Evolutionary conservation across 345 rosid species (phyloP).

Genomic region (Erucastrum elatum): DNA sequence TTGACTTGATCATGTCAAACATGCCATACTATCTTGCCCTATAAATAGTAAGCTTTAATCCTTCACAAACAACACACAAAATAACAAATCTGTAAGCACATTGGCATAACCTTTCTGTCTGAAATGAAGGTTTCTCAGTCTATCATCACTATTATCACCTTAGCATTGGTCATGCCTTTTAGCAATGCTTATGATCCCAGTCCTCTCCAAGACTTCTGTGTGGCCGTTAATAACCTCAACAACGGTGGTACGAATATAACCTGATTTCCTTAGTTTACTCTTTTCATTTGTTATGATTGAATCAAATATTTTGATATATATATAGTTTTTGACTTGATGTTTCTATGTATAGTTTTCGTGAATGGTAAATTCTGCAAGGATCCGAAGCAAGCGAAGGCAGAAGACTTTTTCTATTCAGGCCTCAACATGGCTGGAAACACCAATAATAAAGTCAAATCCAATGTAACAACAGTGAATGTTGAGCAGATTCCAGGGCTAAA

Average conservation of each 20-base stretch:
- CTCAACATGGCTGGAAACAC: constrained; percentile 27
- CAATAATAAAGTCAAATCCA: constrained; percentile 25
- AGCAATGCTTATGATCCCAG: constrained; percentile 26
- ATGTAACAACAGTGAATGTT: constrained; percentile 32
- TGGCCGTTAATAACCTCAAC: constrained; percentile 15
- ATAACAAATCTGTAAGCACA: not conserved
- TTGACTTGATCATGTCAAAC: constrained; percentile 22
- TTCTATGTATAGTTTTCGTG: constrained; percentile 29
- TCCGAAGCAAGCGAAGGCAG: constrained; percentile 21
- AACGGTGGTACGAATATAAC: constrained; percentile 23
- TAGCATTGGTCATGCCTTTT: constrained; percentile 6
- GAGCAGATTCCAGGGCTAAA: constrained; percentile 43
- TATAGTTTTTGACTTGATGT: not conserved
- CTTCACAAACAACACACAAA: constrained; percentile 17
- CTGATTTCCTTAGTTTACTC: not conserved
- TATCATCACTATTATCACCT: not conserved
- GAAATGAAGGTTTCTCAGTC: constrained; percentile 19
- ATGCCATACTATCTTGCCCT: constrained; percentile 11
- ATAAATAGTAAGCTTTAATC: not conserved
- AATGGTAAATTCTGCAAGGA: constrained; percentile 38
- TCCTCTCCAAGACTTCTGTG: constrained; percentile 35
- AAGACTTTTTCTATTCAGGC: constrained; percentile 25
- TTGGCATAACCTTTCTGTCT: not conserved
- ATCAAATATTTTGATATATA: not conserved
- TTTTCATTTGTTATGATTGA: not conserved